A percentile compares a stretch with the other conserved stretches of the same genome.
Evolutionary conservation across 2,329 filamentous ascomycete genomes (phyloP).

Genomic region (Xylariaceae sp.): DNA sequence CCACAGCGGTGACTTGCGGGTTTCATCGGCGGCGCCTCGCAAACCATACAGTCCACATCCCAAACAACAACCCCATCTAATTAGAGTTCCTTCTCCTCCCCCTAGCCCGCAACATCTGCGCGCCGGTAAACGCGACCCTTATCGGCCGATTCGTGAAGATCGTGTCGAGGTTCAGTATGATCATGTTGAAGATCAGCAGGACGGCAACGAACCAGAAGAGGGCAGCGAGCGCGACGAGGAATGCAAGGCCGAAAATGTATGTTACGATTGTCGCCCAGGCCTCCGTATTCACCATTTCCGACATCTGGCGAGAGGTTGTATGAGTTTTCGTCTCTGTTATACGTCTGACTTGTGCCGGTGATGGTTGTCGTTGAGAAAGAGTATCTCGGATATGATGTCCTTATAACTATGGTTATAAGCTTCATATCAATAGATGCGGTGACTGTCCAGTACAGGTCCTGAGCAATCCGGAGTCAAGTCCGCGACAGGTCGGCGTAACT

Average conservation of each 20-base stretch:
- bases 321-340: too few species aligned
- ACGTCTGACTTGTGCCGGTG: neutral
- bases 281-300: too few species aligned
- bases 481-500: too few species aligned
- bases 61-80: neutral
- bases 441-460: neutral
- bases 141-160: conserved; percentile 5
- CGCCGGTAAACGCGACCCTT: neutral
- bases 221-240: neutral
- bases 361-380: neutral
- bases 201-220: neutral
- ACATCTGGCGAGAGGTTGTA: too few species aligned
- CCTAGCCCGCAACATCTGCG: neutral
- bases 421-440: neutral
- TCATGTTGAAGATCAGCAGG: neutral
- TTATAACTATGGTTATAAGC: neutral
- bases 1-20: neutral
- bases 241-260: neutral
- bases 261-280: neutral
- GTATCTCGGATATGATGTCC: too few species aligned
- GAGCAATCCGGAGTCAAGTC: neutral
- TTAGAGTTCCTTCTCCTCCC: neutral
- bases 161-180: conserved; percentile 8
- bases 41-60: neutral
- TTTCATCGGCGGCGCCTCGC: neutral